A percentile compares a stretch with the other conserved stretches of the same genome.
phyloP scores from a whole-genome alignment of 2,329 filamentous ascomycete species.

The Cylindrodendrum hubeiense region DNA sequence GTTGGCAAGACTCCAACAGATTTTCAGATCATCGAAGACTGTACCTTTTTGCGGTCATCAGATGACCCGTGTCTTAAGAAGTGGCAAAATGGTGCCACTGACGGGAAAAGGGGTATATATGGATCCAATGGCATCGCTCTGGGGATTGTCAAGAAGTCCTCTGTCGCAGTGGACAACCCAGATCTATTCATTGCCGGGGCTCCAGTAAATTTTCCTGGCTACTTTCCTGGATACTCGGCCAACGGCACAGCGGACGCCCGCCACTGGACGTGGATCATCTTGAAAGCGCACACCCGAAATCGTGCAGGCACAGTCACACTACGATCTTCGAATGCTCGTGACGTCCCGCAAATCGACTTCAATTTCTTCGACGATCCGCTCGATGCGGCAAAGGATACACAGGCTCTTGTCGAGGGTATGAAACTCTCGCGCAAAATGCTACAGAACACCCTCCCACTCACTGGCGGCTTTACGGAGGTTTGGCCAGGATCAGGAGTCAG shows the following conservation, averaged over 20 bases:
- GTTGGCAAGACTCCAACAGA: conserved; percentile 35
- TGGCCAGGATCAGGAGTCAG: conserved; percentile 53
- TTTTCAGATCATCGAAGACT: conserved; percentile 33
- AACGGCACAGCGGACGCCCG: conserved; percentile 57
- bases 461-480: conserved; percentile 52
- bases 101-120: conserved; percentile 45
- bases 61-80: conserved; percentile 36
- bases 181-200: conserved; percentile 68
- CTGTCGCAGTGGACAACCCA: conserved; percentile 56
- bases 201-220: conserved; percentile 66
- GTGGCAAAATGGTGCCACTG: conserved; percentile 26
- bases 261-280: conserved; percentile 56
- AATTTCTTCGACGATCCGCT: conserved; percentile 59
- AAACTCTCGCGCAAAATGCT: conserved; percentile 57
- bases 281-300: conserved; percentile 68
- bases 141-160: conserved; percentile 53
- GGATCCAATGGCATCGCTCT: conserved; percentile 65
- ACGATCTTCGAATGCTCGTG: conserved; percentile 70
- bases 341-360: conserved; percentile 72
- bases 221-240: conserved; percentile 66
- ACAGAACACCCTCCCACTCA: conserved; percentile 49
- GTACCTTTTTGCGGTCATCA: conserved; percentile 31
- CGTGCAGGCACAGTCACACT: conserved; percentile 72
- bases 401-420: conserved; percentile 59
- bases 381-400: conserved; percentile 56